Evolutionary conservation across 164 flowering plant species (phyloP), one percentile per base, ranked within the genome.

Genomic region (Houttuynia cordata): DNA sequence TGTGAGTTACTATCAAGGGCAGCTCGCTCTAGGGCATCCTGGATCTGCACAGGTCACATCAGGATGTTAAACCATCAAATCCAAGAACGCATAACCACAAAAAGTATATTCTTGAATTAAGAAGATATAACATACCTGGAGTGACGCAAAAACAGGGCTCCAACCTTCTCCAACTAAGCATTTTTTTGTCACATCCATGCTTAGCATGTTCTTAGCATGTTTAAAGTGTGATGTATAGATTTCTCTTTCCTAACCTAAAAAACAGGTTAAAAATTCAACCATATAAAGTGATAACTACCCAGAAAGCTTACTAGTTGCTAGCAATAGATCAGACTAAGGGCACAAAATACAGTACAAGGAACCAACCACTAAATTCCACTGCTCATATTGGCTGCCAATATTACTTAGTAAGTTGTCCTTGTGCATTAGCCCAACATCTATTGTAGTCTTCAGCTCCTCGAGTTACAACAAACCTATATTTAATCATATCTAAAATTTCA

Each of bases 201-300:
- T 93, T 18, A 87, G 92, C 98, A 93, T 93, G 74, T 90, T 88
- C 98, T 93, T 18, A 87, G 92, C 98, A 93, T 93, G 74, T 90
- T 88, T 40, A 93, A 70, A 20, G 91, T 90, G 62, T 93, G 97
- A 67, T 89, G 84, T 61, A 87, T 68, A 24, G 94, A 76, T 68
- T 86, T 93, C 71, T 93, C 97, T 75, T 77, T 90, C 79, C 77
- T 82, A 76, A 81, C 98, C 98, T 93, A 67, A 64, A 78, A n/a
- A 23, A 12, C 17, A 45, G 17, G 4, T 12, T 12, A 45, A 45
- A n/a, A 2, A 12, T 45, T 12, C 14, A 45, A 45, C 49, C 49
- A 10, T 45, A 45, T 0, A 14, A n/a, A 14, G 49, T 45, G 17
- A 45, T 45, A 8, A 45, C 14, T 7, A 45, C 0, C 49, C 49